Percentiles rank a stretch among this genome's conserved stretches.
These are phyloP conservation scores for Paecilomyces sp. DNA, from an alignment of 2,329 filamentous ascomycete species.

Conservation along the genomic window DNA sequence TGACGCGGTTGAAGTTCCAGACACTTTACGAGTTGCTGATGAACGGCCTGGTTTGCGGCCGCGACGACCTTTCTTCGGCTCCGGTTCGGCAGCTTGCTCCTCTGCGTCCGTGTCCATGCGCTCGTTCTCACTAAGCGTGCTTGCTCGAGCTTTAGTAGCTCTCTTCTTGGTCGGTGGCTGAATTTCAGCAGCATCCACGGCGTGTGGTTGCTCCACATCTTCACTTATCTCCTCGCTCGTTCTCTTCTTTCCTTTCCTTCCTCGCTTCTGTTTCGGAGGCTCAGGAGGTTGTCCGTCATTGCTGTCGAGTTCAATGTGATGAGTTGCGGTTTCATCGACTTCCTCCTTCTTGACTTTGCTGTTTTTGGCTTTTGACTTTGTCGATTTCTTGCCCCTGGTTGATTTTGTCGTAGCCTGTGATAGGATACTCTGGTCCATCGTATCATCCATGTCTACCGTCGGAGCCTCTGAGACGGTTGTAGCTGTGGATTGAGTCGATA, in stretches of 20 bases:
- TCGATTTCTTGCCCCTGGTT: constrained; percentile 47
- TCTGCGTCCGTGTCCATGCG: constrained; percentile 26
- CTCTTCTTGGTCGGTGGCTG: constrained; percentile 53
- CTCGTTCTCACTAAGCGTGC: constrained; percentile 28
- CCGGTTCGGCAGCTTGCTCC: constrained; percentile 15
- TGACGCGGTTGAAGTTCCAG: constrained; percentile 41
- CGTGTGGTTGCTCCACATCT: constrained; percentile 13
- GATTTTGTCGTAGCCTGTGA: constrained; percentile 40
- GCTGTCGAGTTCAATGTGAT: constrained; percentile 22
- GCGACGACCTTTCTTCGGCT: constrained; percentile 40
- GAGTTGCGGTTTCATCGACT: constrained; percentile 36
- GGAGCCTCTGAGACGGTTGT: constrained; percentile 39
- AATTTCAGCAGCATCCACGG: constrained; percentile 14
- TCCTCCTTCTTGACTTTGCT: constrained; percentile 32
- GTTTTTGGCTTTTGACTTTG: constrained; percentile 27
- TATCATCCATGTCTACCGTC: constrained; percentile 39
- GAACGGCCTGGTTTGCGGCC: constrained; percentile 27
- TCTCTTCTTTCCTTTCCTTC: constrained; percentile 52
- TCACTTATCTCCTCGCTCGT: constrained; percentile 49
- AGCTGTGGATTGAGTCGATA: constrained; percentile 45
- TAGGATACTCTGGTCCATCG: constrained; percentile 53
- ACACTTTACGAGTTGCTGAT: constrained; percentile 45
- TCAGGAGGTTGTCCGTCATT: constrained; percentile 19
- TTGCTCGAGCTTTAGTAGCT: constrained; percentile 37
- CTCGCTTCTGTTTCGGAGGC: constrained; percentile 27